phyloP scores from a whole-genome alignment of 768 basidiomycete species.

The Coprinopsis strossmayeri region DNA sequence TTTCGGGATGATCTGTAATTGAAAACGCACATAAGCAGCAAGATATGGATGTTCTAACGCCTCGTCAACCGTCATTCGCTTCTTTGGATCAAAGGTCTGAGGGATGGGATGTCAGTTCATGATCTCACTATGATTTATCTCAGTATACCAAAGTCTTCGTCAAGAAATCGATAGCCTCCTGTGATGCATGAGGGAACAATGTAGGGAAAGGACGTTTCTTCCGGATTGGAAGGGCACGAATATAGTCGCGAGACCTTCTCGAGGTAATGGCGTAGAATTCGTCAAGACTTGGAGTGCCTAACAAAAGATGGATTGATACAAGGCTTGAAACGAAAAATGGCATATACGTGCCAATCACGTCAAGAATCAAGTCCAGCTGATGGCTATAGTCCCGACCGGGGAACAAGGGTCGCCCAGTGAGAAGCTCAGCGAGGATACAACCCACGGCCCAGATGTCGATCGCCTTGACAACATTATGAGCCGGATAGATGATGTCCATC shows the following conservation, averaged over 20 bases:
- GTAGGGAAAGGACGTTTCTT: slow-evolving; percentile 64
- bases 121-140: slow-evolving; percentile 15
- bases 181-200: slow-evolving; percentile 72
- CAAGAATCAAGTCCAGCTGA: slow-evolving; percentile 82
- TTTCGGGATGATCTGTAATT: neutral
- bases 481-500: neutral
- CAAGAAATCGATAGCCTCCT: slow-evolving; percentile 68
- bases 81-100: slow-evolving; percentile 84
- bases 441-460: slow-evolving; percentile 74
- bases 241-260: slow-evolving; percentile 78
- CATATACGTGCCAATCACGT: slow-evolving; percentile 59
- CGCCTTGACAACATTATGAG: slow-evolving; percentile 23
- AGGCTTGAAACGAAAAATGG: neutral
- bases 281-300: slow-evolving; percentile 79
- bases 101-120: neutral
- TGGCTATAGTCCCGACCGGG: slow-evolving; percentile 85
- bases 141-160: slow-evolving; percentile 54
- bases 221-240: slow-evolving; percentile 79
- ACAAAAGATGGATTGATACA: slow-evolving; percentile 10
- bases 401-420: slow-evolving; percentile 78
- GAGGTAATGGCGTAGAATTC: slow-evolving; percentile 91
- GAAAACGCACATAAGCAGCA: slow-evolving; percentile 50
- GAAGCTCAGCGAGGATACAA: slow-evolving; percentile 75
- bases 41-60: slow-evolving; percentile 82
- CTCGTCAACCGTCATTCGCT: slow-evolving; percentile 75